Evolutionary conservation across 495 filamentous ascomycete species (phyloP).

Genomic region (Hypoxylon cercidicola): DNA sequence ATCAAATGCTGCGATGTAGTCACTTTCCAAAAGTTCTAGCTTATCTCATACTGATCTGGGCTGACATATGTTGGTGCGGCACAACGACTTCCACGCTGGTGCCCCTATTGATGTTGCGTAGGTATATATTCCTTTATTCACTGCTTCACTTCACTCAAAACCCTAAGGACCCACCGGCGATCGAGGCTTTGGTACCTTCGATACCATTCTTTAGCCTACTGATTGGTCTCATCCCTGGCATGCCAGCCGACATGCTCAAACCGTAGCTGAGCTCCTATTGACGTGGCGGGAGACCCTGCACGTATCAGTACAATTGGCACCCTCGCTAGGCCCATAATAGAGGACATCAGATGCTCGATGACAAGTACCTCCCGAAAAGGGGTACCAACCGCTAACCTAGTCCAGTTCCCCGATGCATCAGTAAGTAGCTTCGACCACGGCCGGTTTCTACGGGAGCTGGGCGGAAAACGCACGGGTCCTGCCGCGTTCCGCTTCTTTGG

Average conservation of each 20-base stretch:
- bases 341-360: constrained; percentile 43
- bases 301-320: constrained; percentile 5
- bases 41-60: too few relatives aligned
- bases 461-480: too few relatives aligned
- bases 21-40: too few relatives aligned
- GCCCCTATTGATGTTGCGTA: too few relatives aligned
- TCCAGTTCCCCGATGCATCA: too few relatives aligned
- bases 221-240: not conserved
- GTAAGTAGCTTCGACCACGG: too few relatives aligned
- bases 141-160: constrained; percentile 1
- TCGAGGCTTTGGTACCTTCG: not conserved
- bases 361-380: constrained; percentile 46
- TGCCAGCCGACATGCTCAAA: not conserved
- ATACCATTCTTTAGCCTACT: not conserved
- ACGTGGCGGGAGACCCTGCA: constrained; percentile 41
- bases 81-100: too few relatives aligned
- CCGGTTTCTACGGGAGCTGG: too few relatives aligned
- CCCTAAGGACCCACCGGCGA: not conserved
- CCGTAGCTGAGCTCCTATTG: constrained; percentile 17
- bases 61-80: too few relatives aligned
- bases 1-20: too few relatives aligned
- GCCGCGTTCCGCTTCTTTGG: too few relatives aligned
- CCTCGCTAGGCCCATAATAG: constrained; percentile 24
- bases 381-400: constrained; percentile 1
- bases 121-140: not conserved